These are phyloP conservation scores for Juncus effusus DNA, from an alignment of 176 grass and related monocot genomes.

Conservation along the genomic window DNA sequence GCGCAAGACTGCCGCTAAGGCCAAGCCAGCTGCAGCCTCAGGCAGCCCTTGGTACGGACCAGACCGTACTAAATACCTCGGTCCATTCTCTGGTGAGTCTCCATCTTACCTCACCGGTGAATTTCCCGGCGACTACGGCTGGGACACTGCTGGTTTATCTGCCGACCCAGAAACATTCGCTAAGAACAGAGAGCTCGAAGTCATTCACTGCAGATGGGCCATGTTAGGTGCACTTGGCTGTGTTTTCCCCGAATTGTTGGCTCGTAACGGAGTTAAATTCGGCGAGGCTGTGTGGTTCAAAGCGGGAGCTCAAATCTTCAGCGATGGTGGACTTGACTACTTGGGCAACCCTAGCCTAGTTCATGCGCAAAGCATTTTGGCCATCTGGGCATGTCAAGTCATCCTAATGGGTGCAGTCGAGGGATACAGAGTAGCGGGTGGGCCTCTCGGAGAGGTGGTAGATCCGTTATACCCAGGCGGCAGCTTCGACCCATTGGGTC, in stretches of 20 bases:
- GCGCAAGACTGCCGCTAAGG: slow-evolving; percentile 34
- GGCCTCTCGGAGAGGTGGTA: slow-evolving; percentile 23
- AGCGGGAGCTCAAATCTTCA: slow-evolving; percentile 61
- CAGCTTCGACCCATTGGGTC: no score
- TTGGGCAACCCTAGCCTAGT: slow-evolving; percentile 20
- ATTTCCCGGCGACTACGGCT: slow-evolving; percentile 56
- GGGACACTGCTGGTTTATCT: slow-evolving; percentile 23
- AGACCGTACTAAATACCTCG: slow-evolving; percentile 22
- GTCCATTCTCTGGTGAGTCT: slow-evolving; percentile 49
- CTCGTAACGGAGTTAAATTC: no score
- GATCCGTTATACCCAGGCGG: no score
- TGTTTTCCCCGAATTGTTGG: no score
- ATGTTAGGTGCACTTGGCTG: no score
- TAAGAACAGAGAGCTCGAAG: slow-evolving; percentile 56
- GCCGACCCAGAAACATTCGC: slow-evolving; percentile 59
- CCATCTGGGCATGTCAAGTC: slow-evolving; percentile 7
- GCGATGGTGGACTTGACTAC: no score
- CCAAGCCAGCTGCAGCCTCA: slow-evolving; percentile 1
- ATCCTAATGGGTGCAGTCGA: slow-evolving; percentile 25
- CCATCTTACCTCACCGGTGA: slow-evolving; percentile 45
- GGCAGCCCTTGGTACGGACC: no score
- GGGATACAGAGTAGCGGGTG: slow-evolving; percentile 61
- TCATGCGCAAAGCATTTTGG: slow-evolving; percentile 59
- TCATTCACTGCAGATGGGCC: no score
- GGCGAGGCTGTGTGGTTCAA: slow-evolving; percentile 62